phyloP scores from a whole-genome alignment of 2,329 filamentous ascomycete species.

The Lasiodiplodia sp. region DNA sequence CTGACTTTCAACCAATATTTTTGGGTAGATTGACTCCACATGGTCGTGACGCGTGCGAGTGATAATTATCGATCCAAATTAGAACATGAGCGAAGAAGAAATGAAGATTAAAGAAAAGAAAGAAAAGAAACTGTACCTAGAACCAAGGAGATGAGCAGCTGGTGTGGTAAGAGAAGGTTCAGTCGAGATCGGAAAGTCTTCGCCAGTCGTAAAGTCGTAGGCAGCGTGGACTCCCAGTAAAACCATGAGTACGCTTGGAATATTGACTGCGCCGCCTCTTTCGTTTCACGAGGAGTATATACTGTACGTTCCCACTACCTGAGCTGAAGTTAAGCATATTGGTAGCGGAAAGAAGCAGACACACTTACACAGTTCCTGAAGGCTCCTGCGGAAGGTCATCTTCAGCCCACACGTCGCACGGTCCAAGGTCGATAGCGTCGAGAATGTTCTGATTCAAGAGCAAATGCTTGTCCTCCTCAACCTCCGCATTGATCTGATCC shows the following conservation, averaged over 20 bases:
- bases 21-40: not conserved
- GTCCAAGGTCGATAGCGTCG: slow-evolving; percentile 30
- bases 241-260: not conserved
- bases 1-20: not conserved
- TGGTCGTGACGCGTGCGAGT: not conserved
- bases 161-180: not conserved
- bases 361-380: not conserved
- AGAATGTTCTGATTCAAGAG: slow-evolving; percentile 32
- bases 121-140: not conserved
- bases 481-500: slow-evolving; percentile 38
- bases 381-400: slow-evolving; percentile 4
- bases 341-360: not conserved
- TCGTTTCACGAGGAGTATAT: not conserved
- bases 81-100: not conserved
- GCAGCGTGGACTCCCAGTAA: not conserved
- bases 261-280: not conserved
- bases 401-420: slow-evolving; percentile 19
- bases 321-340: not conserved
- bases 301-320: not conserved
- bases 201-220: not conserved
- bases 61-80: not conserved
- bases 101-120: not conserved
- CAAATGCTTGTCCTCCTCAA: slow-evolving; percentile 26
- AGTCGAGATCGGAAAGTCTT: not conserved
- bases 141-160: not conserved